Evolutionary conservation across 148 eudicot genomes (phyloP).

Genomic region (Heliamphora exappendiculata): DNA sequence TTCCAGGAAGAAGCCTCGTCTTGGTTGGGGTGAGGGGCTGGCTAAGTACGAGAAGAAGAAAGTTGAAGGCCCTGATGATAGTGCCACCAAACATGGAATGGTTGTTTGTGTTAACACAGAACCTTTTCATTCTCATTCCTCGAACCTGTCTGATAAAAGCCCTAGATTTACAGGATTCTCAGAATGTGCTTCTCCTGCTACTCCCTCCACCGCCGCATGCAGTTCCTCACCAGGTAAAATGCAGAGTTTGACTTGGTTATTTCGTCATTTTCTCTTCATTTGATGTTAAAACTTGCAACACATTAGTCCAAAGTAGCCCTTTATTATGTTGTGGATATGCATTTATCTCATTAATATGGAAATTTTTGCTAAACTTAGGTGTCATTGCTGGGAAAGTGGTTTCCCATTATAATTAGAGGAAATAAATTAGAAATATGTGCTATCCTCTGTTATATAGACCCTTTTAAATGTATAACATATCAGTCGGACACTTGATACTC

Average conservation of each 20-base stretch:
- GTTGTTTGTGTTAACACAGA: constrained; percentile 27
- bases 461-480: too few relatives aligned
- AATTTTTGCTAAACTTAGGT: too few relatives aligned
- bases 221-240: constrained; percentile 81
- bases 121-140: constrained; percentile 24
- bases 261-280: not conserved
- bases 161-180: constrained; percentile 42
- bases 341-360: not conserved
- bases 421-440: too few relatives aligned
- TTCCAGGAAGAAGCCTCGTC: constrained; percentile 82
- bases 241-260: not conserved
- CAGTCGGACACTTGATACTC: too few relatives aligned
- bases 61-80: constrained; percentile 64
- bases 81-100: constrained; percentile 30
- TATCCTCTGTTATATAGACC: too few relatives aligned
- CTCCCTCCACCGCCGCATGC: constrained; percentile 71
- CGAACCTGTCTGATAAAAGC: constrained; percentile 48
- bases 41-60: constrained; percentile 91
- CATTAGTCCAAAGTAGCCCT: not conserved
- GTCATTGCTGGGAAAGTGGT: too few relatives aligned
- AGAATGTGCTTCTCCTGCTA: constrained; percentile 79
- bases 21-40: constrained; percentile 95
- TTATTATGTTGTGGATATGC: not conserved
- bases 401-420: too few relatives aligned
- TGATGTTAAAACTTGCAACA: not conserved